phyloP scores from a whole-genome alignment of 805 yeast species.

The Helenozyma rhizophorensis region DNA sequence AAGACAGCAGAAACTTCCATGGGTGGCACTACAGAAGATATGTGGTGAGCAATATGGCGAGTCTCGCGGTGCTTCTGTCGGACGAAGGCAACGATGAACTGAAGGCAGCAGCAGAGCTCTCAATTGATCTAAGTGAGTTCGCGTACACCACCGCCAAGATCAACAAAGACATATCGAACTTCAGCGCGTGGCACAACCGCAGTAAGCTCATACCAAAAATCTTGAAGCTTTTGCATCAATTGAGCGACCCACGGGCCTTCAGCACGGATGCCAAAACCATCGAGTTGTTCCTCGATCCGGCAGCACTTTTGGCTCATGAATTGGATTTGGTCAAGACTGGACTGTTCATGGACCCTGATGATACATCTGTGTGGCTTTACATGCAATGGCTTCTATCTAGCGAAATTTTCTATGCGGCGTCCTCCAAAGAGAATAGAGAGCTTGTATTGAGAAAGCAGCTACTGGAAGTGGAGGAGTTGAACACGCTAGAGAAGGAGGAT shows the following conservation, averaged over 20 bases:
- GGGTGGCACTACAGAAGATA: constrained; percentile 94
- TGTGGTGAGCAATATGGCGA: constrained; percentile 45
- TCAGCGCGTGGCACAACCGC: constrained; percentile 94
- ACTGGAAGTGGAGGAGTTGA: constrained; percentile 52
- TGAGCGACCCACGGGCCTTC: no score
- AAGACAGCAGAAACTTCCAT: constrained; percentile 84
- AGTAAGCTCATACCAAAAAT: constrained; percentile 60
- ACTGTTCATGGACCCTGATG: constrained; percentile 88
- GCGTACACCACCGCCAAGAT: constrained; percentile 75
- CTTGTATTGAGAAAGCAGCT: constrained; percentile 44
- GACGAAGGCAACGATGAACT: background rate
- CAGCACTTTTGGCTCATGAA: constrained; percentile 49
- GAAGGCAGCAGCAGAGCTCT: constrained; percentile 13
- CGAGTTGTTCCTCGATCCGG: constrained; percentile 25
- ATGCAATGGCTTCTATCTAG: constrained; percentile 69
- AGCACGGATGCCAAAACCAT: constrained; percentile 7
- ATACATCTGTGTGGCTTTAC: constrained; percentile 90
- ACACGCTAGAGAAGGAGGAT: constrained; percentile 70
- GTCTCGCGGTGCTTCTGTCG: constrained; percentile 6
- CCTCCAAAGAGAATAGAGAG: constrained; percentile 24
- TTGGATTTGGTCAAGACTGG: constrained; percentile 73
- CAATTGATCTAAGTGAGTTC: constrained; percentile 51
- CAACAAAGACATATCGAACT: constrained; percentile 81
- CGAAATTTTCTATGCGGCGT: constrained; percentile 29
- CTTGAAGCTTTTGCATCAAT: constrained; percentile 20